phyloP scores from a whole-genome alignment of 2,329 filamentous ascomycete species.

The Corniculantispora saksenae region DNA sequence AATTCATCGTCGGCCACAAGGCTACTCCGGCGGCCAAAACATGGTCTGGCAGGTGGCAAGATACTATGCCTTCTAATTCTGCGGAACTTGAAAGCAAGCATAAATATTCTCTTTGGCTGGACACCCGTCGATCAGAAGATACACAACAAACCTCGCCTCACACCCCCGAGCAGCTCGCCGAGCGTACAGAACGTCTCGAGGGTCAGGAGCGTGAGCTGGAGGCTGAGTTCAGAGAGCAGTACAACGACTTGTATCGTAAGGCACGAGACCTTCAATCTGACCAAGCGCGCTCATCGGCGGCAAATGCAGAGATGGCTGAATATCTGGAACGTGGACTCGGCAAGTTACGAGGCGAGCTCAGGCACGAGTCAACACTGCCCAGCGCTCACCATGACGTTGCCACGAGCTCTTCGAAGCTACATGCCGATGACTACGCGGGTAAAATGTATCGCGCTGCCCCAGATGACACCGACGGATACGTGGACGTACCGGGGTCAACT shows the following conservation, averaged over 20 bases:
- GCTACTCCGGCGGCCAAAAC: conserved; percentile 44
- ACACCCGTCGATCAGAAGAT: conserved; percentile 45
- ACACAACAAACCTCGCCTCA: conserved; percentile 39
- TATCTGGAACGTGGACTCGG: conserved; percentile 48
- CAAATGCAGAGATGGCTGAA: conserved; percentile 49
- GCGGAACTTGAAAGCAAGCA: conserved; percentile 34
- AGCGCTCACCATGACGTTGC: neutral
- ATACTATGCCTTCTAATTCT: conserved; percentile 6
- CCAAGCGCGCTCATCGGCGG: conserved; percentile 37
- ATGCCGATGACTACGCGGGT: conserved; percentile 32
- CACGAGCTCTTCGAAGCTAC: conserved; percentile 32
- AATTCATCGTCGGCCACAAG: conserved; percentile 48
- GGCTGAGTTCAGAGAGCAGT: conserved; percentile 47
- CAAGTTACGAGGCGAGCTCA: conserved; percentile 40
- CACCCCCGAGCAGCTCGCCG: conserved; percentile 39
- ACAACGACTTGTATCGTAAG: conserved; percentile 49
- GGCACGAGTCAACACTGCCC: neutral
- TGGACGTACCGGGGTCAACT: conserved; percentile 34
- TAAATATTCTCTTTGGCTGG: conserved; percentile 48
- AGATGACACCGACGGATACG: conserved; percentile 37
- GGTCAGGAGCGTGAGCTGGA: conserved; percentile 52
- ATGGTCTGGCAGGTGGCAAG: conserved; percentile 35
- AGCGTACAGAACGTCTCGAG: conserved; percentile 43
- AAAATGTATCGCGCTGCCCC: conserved; percentile 24
- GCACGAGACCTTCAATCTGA: conserved; percentile 38